phyloP scores from a whole-genome alignment of 345 rosid genomes.

The Eucalyptus sp. region DNA sequence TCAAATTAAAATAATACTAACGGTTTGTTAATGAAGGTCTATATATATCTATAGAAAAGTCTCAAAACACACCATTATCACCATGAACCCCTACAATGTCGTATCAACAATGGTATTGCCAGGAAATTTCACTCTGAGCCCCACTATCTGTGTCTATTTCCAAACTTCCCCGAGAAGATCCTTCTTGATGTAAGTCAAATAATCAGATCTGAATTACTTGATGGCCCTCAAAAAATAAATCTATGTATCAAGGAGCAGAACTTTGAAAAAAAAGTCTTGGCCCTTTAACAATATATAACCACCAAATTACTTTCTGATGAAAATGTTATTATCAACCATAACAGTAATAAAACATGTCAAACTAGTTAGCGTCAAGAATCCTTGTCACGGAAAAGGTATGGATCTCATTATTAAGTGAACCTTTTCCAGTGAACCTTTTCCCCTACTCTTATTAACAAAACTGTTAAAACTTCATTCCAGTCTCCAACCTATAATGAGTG shows the following conservation, averaged over 20 bases:
- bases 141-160: background rate
- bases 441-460: background rate
- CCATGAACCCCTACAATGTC: background rate
- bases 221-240: background rate
- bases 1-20: background rate
- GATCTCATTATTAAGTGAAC: background rate
- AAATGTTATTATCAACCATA: background rate
- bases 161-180: background rate
- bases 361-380: background rate
- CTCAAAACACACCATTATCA: background rate
- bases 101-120: background rate
- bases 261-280: background rate
- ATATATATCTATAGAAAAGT: background rate
- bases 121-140: background rate
- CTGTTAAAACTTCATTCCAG: background rate
- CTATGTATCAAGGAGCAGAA: background rate
- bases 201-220: background rate
- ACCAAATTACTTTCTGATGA: background rate
- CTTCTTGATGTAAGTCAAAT: background rate
- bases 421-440: background rate
- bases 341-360: background rate
- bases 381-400: background rate
- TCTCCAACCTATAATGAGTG: background rate
- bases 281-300: background rate
- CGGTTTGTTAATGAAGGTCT: background rate